Conservation (phyloP, 345 rosid species). For the Hibiscus mutabilis region DNA sequence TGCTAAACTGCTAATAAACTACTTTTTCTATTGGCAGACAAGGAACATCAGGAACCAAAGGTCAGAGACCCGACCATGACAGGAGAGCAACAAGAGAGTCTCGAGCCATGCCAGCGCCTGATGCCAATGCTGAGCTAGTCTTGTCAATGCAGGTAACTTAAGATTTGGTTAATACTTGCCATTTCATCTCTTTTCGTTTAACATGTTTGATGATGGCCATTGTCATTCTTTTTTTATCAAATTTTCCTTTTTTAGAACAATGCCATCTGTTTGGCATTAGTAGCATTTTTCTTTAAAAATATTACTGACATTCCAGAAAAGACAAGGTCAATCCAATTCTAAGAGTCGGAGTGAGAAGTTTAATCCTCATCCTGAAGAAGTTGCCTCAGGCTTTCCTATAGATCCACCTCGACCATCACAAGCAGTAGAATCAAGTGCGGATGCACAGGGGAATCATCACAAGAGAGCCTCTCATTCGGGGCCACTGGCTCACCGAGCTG, state of each 20-base stretch:
- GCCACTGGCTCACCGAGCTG: constrained; percentile 73
- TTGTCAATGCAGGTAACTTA: constrained; percentile 69
- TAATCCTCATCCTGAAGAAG: constrained; percentile 95
- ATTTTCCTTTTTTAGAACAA: background rate
- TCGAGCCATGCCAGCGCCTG: constrained; percentile 95
- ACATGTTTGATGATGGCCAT: background rate
- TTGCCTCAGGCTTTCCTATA: constrained; percentile 96
- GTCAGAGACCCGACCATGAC: constrained; percentile 60
- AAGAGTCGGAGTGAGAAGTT: constrained; percentile 97
- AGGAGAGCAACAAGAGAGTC: constrained; percentile 75
- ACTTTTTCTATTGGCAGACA: constrained; percentile 41
- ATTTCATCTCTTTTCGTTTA: background rate
- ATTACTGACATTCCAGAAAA: constrained; percentile 45
- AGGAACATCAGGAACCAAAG: constrained; percentile 67
- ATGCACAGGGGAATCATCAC: constrained; percentile 52
- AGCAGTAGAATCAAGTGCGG: constrained; percentile 49
- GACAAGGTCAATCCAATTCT: constrained; percentile 62
- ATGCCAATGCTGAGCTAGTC: constrained; percentile 86
- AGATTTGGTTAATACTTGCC: background rate
- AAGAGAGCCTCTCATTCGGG: constrained; percentile 93
- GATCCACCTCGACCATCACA: constrained; percentile 94
- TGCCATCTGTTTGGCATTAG: background rate
- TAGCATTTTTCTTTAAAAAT: background rate
- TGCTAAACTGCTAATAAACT: background rate
- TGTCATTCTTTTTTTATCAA: too few species aligned